Evolutionary conservation across 768 basidiomycete species (phyloP).

Genomic region (Suillus luteus): DNA sequence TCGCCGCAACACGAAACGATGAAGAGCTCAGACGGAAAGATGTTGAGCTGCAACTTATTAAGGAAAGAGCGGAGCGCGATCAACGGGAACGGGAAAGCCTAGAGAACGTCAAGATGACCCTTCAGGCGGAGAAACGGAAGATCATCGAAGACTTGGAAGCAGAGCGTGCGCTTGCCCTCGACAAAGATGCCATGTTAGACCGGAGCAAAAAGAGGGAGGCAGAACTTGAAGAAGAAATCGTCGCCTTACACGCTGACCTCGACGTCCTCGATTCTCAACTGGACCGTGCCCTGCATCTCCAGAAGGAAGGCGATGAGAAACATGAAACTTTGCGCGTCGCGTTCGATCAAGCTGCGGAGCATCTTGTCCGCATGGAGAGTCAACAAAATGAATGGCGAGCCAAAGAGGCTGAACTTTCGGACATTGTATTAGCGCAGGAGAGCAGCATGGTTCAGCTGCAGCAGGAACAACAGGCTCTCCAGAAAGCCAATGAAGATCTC

Average conservation of each 20-base stretch:
- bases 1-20: constrained; percentile 91
- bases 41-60: constrained; percentile 74
- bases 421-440: constrained; percentile 58
- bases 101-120: constrained; percentile 75
- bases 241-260: constrained; percentile 77
- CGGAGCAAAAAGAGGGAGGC: constrained; percentile 84
- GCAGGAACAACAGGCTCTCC: constrained; percentile 60
- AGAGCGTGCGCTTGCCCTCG: constrained; percentile 75
- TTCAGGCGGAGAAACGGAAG: constrained; percentile 83
- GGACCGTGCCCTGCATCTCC: constrained; percentile 72
- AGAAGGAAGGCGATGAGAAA: constrained; percentile 81
- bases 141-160: constrained; percentile 81
- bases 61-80: constrained; percentile 87
- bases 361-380: constrained; percentile 77
- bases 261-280: constrained; percentile 86
- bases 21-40: constrained; percentile 90
- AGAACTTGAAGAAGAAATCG: constrained; percentile 84
- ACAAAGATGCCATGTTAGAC: constrained; percentile 83
- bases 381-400: constrained; percentile 69
- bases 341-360: constrained; percentile 85
- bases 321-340: constrained; percentile 67
- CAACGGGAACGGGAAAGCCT: constrained; percentile 77
- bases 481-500: constrained; percentile 68
- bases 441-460: constrained; percentile 60
- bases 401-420: constrained; percentile 64